Conservation (phyloP, 371 early-diverging fungal species). For the Actinomortierella ambigua region DNA sequence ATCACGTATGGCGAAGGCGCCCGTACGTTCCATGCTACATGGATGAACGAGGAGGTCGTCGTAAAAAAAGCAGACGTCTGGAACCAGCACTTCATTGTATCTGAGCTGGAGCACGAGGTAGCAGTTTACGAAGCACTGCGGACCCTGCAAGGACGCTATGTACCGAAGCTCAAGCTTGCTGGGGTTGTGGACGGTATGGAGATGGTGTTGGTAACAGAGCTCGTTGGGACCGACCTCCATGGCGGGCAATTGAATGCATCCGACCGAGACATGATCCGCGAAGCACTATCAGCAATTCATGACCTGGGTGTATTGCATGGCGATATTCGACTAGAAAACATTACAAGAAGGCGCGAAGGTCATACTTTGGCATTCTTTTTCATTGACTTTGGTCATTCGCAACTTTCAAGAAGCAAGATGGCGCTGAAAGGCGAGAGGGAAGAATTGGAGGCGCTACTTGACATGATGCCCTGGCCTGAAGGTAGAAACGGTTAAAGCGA, state of each 20-base stretch:
- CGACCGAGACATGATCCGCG: constrained; percentile 4
- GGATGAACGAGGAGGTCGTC: not conserved
- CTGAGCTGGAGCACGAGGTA: constrained; percentile 4
- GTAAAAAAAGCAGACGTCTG: not conserved
- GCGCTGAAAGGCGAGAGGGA: not conserved
- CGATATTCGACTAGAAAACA: constrained; percentile 11
- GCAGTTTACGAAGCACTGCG: constrained; percentile 7
- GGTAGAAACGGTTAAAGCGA: not conserved
- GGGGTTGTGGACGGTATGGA: not conserved
- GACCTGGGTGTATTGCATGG: constrained; percentile 9
- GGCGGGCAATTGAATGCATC: not conserved
- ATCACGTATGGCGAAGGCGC: not conserved
- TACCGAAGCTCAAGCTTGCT: constrained; percentile 1
- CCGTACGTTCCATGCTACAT: constrained; percentile 1
- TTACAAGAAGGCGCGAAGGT: constrained; percentile 3
- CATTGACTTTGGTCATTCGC: constrained; percentile 6
- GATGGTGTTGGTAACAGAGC: constrained; percentile 4
- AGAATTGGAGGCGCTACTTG: not conserved
- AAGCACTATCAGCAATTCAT: constrained; percentile 12
- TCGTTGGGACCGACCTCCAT: constrained; percentile 3
- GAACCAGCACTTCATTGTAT: not conserved
- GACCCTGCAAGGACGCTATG: constrained; percentile 5
- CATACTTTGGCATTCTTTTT: constrained; percentile 3
- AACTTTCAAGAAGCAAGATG: not conserved
- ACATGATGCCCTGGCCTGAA: not conserved